phyloP scores from a whole-genome alignment of 768 basidiomycete species.

The Tricholoma matsutake region DNA sequence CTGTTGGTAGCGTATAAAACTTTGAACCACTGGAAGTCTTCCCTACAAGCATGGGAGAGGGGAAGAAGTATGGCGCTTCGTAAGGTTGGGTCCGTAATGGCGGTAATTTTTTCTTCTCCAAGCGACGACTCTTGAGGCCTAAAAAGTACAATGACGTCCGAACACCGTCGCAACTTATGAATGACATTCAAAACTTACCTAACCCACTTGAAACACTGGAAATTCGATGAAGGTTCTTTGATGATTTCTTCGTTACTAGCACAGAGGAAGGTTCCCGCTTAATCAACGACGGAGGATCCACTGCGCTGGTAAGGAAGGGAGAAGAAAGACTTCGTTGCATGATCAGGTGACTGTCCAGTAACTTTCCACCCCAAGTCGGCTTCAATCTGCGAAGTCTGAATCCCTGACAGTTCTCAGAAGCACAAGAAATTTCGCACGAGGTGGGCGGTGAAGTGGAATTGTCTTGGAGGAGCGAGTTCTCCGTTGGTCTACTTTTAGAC shows the following conservation, averaged over 20 bases:
- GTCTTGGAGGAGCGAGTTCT: slow-evolving; percentile 9
- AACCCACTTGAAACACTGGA: slow-evolving; percentile 12
- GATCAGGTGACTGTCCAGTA: slow-evolving; percentile 22
- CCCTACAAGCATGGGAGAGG: slow-evolving; percentile 36
- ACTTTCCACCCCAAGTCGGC: slow-evolving; percentile 24
- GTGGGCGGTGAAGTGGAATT: slow-evolving; percentile 3
- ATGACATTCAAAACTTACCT: neutral
- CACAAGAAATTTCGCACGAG: slow-evolving; percentile 2
- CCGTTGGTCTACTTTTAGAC: slow-evolving; percentile 9
- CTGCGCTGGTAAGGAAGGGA: slow-evolving; percentile 22
- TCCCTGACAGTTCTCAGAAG: slow-evolving; percentile 10
- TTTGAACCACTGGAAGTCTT: slow-evolving; percentile 10
- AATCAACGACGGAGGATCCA: slow-evolving; percentile 3
- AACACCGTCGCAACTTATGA: slow-evolving; percentile 3
- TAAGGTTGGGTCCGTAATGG: slow-evolving; percentile 53
- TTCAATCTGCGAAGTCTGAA: slow-evolving; percentile 26
- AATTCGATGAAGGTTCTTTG: slow-evolving; percentile 20
- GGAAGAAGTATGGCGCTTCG: slow-evolving; percentile 61
- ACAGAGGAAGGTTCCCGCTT: slow-evolving; percentile 3
- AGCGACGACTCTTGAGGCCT: slow-evolving; percentile 4
- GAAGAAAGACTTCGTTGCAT: slow-evolving; percentile 25
- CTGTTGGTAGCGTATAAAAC: slow-evolving; percentile 16
- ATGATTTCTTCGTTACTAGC: slow-evolving; percentile 12
- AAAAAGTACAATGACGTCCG: neutral
- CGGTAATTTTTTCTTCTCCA: slow-evolving; percentile 35